Evolutionary conservation across 2,329 filamentous ascomycete genomes (phyloP).

Genomic region (Grosmannia serpens): DNA sequence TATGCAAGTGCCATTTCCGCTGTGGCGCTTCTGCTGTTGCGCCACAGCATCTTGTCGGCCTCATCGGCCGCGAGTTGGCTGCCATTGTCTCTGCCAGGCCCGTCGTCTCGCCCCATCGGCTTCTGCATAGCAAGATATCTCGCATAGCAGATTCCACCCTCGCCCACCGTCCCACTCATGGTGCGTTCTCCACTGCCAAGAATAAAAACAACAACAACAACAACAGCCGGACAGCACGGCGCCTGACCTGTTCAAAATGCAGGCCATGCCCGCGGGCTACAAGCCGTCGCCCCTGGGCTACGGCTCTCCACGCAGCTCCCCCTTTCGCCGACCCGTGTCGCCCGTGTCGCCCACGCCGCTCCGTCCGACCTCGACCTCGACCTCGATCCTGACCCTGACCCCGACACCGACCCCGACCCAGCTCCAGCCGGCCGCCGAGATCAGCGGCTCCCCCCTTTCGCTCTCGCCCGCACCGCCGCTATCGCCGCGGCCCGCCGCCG

Average conservation of each 20-base stretch:
- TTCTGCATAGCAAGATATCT: no score
- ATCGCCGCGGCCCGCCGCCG: constrained; percentile 15
- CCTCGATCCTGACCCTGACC: constrained; percentile 23
- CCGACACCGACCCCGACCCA: constrained; percentile 21
- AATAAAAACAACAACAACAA: no score
- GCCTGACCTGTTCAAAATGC: constrained; percentile 1
- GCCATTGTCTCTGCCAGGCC: no score
- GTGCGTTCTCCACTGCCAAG: background rate
- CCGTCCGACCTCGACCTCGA: constrained; percentile 49
- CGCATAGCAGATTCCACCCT: no score
- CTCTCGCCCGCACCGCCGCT: background rate
- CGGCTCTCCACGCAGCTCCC: constrained; percentile 55
- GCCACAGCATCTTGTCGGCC: background rate
- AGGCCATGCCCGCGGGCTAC: constrained; percentile 47
- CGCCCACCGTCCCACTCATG: no score
- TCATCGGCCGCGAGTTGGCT: no score
- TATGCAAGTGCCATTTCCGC: background rate
- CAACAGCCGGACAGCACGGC: background rate
- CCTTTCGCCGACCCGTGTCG: constrained; percentile 51
- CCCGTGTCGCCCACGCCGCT: constrained; percentile 54
- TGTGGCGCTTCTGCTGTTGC: background rate
- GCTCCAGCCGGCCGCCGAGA: constrained; percentile 26
- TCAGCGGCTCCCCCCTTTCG: background rate
- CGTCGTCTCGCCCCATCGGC: no score
- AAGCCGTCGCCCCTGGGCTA: constrained; percentile 63